These are phyloP conservation scores for Penicillium bovifimosum DNA, from an alignment of 495 filamentous ascomycete genomes.

Conservation along the genomic window DNA sequence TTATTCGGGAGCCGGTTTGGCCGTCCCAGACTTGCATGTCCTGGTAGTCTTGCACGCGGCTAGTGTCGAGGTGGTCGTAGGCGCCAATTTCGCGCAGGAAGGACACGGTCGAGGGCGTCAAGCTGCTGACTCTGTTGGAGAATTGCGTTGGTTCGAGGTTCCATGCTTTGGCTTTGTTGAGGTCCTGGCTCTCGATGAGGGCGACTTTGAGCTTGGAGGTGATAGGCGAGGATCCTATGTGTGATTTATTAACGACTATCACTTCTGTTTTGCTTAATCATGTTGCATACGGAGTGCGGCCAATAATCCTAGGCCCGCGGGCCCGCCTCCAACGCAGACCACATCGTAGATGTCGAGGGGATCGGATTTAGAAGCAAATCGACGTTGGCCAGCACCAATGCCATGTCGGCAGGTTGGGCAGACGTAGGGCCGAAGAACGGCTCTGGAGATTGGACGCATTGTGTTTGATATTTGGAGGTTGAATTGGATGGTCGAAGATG, in stretches of 20 bases:
- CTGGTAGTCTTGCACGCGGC: constrained; percentile 78
- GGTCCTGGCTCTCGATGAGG: constrained; percentile 83
- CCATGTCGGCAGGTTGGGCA: constrained; percentile 39
- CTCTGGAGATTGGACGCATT: constrained; percentile 35
- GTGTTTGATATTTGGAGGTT: constrained; percentile 13
- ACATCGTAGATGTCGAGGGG: constrained; percentile 73
- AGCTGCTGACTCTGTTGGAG: constrained; percentile 90
- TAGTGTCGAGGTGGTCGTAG: constrained; percentile 67
- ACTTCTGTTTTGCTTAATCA: neutral
- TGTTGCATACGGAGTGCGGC: constrained; percentile 70
- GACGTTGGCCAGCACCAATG: constrained; percentile 21
- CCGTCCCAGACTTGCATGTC: constrained; percentile 98
- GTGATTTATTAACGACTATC: neutral
- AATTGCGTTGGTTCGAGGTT: constrained; percentile 61
- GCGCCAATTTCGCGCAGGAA: constrained; percentile 76
- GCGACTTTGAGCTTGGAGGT: constrained; percentile 78
- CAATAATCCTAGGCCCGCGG: constrained; percentile 83
- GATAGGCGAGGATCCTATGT: constrained; percentile 56
- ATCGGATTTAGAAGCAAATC: constrained; percentile 23
- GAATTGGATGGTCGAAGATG: constrained; percentile 14
- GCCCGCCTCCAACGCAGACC: constrained; percentile 94
- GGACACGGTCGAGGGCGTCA: constrained; percentile 75
- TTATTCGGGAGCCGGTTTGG: constrained; percentile 75
- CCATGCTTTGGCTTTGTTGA: constrained; percentile 59
- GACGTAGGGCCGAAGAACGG: constrained; percentile 35